Base-by-base conservation (phyloP, 192 early-diverging fungal genomes). In the Haplosporangium gracile region DNA sequence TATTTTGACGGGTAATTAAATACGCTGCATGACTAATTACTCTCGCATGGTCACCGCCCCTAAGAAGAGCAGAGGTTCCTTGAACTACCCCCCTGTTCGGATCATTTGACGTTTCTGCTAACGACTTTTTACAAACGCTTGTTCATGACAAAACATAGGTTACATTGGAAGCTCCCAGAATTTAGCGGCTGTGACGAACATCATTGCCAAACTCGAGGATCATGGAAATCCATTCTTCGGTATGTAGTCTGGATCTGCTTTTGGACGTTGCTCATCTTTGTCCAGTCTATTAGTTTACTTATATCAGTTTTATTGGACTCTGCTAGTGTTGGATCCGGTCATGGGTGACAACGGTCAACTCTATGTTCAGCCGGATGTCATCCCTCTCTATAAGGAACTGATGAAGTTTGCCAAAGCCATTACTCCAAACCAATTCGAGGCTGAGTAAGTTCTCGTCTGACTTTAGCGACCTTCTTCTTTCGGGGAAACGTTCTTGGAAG, bases 361-460 rank as follows among this genome's bases (percentile, higher is more conserved):
- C 10, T 99, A 99, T 76, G 96, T 97, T 68, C 91, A 95, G 0
- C 70, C 87, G 51, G 96, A 97, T 63, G 92, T 96, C 16, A 90
- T 99, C 5, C 92, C 91, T 0, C 75, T 97, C 36, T 99, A 99
- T 88, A 92, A 93, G 45, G 88, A 95, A 29, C 89, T 91, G 20
- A 88, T 94, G 75, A 90, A 92, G 13, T 80, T 94, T 39, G 95
- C 97, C 32, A 89, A 95, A 47, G 82, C 97, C 16, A 87, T 97
- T n/a, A 97, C 96, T 24, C 98, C 98, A 0, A 99, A 99, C 87
- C 95, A 94, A 82, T 97, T 96, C 49, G 98, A 99, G 88, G 95
- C 95, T 34, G 95, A 96, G 93, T 94, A 89, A 82, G 77, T 88
- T 49, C 68, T 70, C 40, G n/a, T 24, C 22, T 40, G 20, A n/a